Base-by-base conservation (phyloP, 2,329 filamentous ascomycete genomes). In the Alternaria conjuncta region DNA sequence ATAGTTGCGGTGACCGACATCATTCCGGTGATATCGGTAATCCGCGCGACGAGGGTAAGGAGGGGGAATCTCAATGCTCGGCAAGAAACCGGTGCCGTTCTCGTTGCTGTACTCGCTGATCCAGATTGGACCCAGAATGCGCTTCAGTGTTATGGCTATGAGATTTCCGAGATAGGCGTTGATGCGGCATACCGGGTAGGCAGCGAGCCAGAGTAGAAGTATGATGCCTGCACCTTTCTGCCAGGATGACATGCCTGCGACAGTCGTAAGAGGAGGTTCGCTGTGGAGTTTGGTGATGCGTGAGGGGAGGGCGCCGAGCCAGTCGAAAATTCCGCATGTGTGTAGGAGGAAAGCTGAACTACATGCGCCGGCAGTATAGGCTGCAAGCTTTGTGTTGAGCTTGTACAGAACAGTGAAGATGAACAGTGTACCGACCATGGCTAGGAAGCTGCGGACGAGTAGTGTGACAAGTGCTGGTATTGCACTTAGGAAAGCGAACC, bases 401-500 rank as follows among this genome's bases (percentile, higher is more conserved):
- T 64, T 68, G 51, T 66, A 70, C 2, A 73, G 56, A 9, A 71
- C 2, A n/a, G 44, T 20, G 6, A 74, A 64, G 1, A 71, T 54
- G 28, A 66, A 70, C 0, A 64, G 3, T 4, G 51, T 64, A 4
- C 69, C 68, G 4, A 47, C n/a, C 0, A 45, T 65, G 3, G 51
- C 64, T 6, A 72, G 13, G 5, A 64, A 21, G 6, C 63, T 47
- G 6, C 58, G 66, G 4, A 70, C 3, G 3, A 74, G 26, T 6
- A 51, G 55, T 10, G 36, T 46, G 4, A 66, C 45, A 9, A 72
- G 55, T 4, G 60, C 57, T 5, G 71, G 67, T 2, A 73, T 60
- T 1, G 63, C 66, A 41, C 64, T 68, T n/a, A 74, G 57, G 36
- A 74, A 72, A 7, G 72, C 68, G 20, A 74, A 72, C 0, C 70